Base-by-base conservation (phyloP, 768 basidiomycete species). In the Gelatoporia subvermispora region DNA sequence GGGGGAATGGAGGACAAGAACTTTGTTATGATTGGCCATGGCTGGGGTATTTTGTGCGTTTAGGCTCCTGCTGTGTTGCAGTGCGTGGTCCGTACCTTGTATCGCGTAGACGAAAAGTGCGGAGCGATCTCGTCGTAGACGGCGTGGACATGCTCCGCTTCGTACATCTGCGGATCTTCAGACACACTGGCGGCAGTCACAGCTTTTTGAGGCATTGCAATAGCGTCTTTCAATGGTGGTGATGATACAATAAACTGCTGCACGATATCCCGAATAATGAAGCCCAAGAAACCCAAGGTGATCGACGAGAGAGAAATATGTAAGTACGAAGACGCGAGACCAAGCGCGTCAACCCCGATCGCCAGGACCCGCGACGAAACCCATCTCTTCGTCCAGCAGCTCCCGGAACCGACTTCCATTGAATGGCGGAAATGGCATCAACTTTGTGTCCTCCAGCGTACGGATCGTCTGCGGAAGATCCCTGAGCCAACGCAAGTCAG, bases 81-180 rank as follows among this genome's bases (percentile, higher is more conserved):
- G 23, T 45, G 51, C 42, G 41, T 43, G 48, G 36, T 43, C 53
- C 67, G 55, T 50, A 86, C 89, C 73, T 93, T 93, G 72, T 95
- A 93, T 22, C 93, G 76, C 8, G 92, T 95, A 0, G 84, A 83
- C 8, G 88, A 88, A 64, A 95, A 95, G 68, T 95, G 92, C 16
- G 73, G 61, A 0, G 92, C 92, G 52, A 95, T 94, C 55, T 79
- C 73, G 48, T 93, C 85, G 66, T 95, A 95, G 47, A 95, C 75
- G 0, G 71, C 67, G 61, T 95, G 92, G 1, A 95, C 92, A 60
- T 93, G 84, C 51, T 66, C 66, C 39, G 78, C 70, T 66, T 93
- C 91, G 64, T 89, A 88, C 18, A 52, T 61, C 46, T 73, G 74
- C 16, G 77, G 75, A 56, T 84, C 70, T 10, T 75, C 73, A 8